Conservation (phyloP, 106 monocot genomes). For the Dendrobium catenatum region DNA sequence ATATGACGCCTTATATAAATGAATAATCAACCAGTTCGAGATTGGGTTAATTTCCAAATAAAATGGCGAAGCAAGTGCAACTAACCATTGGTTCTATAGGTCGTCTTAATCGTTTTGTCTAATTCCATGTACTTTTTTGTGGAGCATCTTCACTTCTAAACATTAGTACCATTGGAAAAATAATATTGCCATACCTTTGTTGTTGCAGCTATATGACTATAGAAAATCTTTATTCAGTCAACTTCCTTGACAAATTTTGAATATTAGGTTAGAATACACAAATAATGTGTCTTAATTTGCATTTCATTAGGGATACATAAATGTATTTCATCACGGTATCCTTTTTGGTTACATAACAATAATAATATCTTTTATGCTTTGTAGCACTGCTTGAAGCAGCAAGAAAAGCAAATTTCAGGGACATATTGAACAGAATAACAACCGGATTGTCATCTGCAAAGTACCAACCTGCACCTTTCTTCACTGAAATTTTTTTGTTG, state of each 20-base stretch:
- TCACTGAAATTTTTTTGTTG: neutral
- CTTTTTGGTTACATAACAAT: neutral
- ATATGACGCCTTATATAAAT: too few species aligned
- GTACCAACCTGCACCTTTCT: constrained; percentile 20
- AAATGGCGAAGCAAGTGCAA: too few species aligned
- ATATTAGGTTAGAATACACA: neutral
- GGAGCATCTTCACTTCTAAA: too few species aligned
- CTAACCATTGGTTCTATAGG: too few species aligned
- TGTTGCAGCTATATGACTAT: neutral
- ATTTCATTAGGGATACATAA: neutral
- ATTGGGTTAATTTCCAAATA: too few species aligned
- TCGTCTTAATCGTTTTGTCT: too few species aligned
- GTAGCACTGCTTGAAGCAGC: constrained; percentile 94
- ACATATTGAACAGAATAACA: constrained; percentile 59
- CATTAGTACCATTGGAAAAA: neutral
- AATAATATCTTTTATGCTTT: constrained; percentile 1
- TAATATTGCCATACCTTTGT: neutral
- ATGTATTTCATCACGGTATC: neutral
- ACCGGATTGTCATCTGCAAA: constrained; percentile 66
- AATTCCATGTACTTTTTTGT: too few species aligned
- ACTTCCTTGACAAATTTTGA: neutral
- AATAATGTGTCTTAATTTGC: neutral
- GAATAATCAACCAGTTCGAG: too few species aligned
- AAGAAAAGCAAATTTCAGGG: constrained; percentile 75
- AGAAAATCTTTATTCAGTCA: neutral